Percentiles rank a stretch among this genome's conserved stretches.
Evolutionary conservation across 2,329 filamentous ascomycete species (phyloP).

Genomic region (Pezicula rhizophila): DNA sequence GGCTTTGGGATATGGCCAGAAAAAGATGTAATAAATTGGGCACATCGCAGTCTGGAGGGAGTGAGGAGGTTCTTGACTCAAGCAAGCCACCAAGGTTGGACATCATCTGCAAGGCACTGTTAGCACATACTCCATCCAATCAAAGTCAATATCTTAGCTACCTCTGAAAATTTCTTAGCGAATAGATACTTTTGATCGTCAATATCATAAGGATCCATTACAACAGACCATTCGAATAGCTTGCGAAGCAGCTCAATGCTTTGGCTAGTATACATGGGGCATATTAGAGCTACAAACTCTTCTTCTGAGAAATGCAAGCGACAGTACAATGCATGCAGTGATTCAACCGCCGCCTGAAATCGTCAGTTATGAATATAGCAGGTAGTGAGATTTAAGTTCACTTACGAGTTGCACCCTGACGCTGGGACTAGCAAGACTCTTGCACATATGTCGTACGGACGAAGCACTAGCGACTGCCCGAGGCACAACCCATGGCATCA

Average conservation of each 20-base stretch:
- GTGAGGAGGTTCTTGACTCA: constrained; percentile 64
- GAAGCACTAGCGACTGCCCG: constrained; percentile 69
- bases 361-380: constrained; percentile 11
- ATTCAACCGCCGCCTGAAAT: constrained; percentile 67
- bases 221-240: constrained; percentile 68
- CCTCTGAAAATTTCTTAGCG: constrained; percentile 90
- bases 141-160: constrained; percentile 31
- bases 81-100: constrained; percentile 81
- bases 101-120: constrained; percentile 54
- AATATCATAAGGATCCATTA: constrained; percentile 73
- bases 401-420: constrained; percentile 69
- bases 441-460: constrained; percentile 65
- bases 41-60: constrained; percentile 62
- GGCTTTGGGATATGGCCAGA: constrained; percentile 71
- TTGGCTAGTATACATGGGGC: constrained; percentile 69
- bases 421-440: constrained; percentile 63
- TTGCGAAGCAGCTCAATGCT: constrained; percentile 66
- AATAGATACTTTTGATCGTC: constrained; percentile 90
- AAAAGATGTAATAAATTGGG: constrained; percentile 74
- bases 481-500: constrained; percentile 82
- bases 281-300: constrained; percentile 72
- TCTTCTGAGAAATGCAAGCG: constrained; percentile 68
- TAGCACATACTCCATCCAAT: constrained; percentile 1
- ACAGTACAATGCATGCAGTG: constrained; percentile 75
- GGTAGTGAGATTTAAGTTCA: constrained; percentile 2